Evolutionary conservation across 2,329 filamentous ascomycete species (phyloP).

Genomic region (Cladosporium sp.): DNA sequence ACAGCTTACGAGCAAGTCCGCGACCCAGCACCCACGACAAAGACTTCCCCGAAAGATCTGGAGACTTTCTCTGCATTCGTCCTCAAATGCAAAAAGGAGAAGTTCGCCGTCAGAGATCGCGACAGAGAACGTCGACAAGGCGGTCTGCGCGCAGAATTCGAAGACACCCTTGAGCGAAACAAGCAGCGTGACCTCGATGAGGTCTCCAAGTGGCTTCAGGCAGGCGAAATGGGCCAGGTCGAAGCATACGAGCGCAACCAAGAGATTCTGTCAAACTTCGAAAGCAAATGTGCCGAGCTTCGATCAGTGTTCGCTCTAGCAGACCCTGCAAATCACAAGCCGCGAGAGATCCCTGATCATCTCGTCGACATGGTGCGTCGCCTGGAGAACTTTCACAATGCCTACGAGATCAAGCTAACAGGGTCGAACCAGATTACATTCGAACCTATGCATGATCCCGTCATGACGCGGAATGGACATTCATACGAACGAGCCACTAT

Average conservation of each 20-base stretch:
- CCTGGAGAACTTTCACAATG: no score
- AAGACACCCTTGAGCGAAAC: conserved; percentile 49
- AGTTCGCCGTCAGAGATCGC: conserved; percentile 74
- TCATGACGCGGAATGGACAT: conserved; percentile 73
- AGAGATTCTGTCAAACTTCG: conserved; percentile 40
- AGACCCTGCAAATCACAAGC: conserved; percentile 40
- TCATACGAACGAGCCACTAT: conserved; percentile 86
- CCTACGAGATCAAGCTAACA: background rate
- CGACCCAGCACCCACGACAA: conserved; percentile 57
- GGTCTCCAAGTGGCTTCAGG: conserved; percentile 26
- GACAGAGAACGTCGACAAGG: conserved; percentile 53
- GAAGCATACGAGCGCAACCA: conserved; percentile 45
- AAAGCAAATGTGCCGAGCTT: conserved; percentile 42
- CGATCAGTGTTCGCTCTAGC: conserved; percentile 44
- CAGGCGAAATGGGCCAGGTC: conserved; percentile 37
- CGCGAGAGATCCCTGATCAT: conserved; percentile 67
- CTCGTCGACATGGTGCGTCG: conserved; percentile 57
- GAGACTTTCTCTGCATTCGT: conserved; percentile 63
- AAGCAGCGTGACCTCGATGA: conserved; percentile 40
- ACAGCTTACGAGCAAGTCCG: conserved; percentile 60
- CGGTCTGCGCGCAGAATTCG: conserved; percentile 58
- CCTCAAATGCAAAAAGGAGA: conserved; percentile 74
- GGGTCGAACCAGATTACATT: conserved; percentile 25
- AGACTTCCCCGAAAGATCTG: conserved; percentile 29
- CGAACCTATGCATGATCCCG: conserved; percentile 39